Conservation (phyloP, 2,329 filamentous ascomycete species). For the Diaporthe vexans region DNA sequence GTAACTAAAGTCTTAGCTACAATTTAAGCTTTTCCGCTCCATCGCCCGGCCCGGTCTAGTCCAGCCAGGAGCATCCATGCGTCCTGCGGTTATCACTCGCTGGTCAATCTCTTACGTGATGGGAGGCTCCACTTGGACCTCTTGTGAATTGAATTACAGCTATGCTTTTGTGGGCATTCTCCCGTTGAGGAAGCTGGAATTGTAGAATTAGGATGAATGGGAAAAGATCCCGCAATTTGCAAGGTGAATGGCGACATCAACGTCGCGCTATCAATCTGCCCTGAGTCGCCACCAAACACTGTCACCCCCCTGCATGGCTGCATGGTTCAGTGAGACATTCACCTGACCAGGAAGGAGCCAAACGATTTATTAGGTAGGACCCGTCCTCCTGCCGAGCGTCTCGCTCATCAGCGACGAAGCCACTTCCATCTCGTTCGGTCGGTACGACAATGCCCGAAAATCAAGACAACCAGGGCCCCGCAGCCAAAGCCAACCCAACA, state of each 20-base stretch:
- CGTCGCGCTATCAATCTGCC: background rate
- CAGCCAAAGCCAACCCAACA: background rate
- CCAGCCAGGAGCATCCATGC: background rate
- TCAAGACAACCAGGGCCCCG: background rate
- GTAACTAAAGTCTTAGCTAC: background rate
- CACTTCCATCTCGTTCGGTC: background rate
- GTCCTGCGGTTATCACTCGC: background rate
- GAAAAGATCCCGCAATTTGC: background rate
- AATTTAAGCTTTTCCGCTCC: background rate
- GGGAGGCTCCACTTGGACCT: background rate
- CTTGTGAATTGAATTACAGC: background rate
- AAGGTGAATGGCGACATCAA: slow-evolving; percentile 1
- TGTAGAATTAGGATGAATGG: background rate
- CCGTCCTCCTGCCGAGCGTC: background rate
- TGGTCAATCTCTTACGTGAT: slow-evolving; percentile 13
- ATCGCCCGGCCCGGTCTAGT: background rate
- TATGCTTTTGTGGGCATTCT: background rate
- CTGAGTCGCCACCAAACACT: background rate
- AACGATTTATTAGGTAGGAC: background rate
- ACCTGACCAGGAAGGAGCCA: background rate
- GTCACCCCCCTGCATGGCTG: background rate
- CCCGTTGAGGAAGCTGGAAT: background rate
- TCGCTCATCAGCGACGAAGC: too few species aligned
- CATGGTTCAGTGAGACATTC: background rate
- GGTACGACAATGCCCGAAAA: background rate